These are phyloP conservation scores for Eucalyptus victrix DNA, from an alignment of 345 rosid species.

Conservation along the genomic window DNA sequence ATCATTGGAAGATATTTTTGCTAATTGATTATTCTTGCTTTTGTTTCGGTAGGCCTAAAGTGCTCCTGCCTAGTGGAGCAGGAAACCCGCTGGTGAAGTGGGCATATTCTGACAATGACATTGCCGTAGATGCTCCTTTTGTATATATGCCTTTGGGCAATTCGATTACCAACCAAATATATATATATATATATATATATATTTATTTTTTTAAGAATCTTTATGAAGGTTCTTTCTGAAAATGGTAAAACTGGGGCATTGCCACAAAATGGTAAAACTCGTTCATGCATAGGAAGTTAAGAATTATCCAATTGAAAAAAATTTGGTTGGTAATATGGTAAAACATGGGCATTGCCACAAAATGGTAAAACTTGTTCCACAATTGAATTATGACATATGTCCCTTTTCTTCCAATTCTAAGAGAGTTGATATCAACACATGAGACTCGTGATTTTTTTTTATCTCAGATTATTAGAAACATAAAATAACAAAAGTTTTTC, in stretches of 20 bases:
- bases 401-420: neutral
- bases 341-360: too few species aligned
- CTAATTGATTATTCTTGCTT: neutral
- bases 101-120: neutral
- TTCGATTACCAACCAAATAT: neutral
- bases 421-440: neutral
- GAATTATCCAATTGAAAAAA: neutral
- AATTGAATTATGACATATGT: neutral
- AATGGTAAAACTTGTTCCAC: neutral
- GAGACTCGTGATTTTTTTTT: neutral
- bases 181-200: too few species aligned
- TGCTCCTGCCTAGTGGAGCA: neutral
- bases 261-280: neutral
- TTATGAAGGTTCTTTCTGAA: neutral
- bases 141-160: neutral
- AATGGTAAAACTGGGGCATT: neutral
- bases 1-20: neutral
- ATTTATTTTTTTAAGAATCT: too few species aligned
- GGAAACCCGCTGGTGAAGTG: neutral
- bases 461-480: neutral
- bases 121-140: neutral
- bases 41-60: neutral
- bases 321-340: too few species aligned
- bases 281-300: neutral
- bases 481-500: neutral